Evolutionary conservation across 2,329 filamentous ascomycete species (phyloP).

Genomic region (Ophiostoma tasmaniense): DNA sequence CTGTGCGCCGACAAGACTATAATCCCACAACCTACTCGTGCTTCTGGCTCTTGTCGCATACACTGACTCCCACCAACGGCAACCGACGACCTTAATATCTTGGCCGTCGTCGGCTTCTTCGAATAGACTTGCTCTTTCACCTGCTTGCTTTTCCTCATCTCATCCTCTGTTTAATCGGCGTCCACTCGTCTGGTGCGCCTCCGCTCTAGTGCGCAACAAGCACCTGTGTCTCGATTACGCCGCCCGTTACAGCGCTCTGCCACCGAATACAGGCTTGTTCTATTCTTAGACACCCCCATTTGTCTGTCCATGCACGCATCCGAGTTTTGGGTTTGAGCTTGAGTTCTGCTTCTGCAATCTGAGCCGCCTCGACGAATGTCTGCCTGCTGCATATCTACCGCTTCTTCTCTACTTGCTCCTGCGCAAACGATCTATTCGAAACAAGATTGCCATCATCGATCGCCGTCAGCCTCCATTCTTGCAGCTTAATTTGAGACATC

Average conservation of each 20-base stretch:
- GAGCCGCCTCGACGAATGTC: slow-evolving; percentile 10
- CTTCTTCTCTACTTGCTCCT: neutral
- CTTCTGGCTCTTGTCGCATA: neutral
- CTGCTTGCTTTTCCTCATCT: neutral
- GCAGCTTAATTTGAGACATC: neutral
- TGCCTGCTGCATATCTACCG: neutral
- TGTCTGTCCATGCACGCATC: neutral
- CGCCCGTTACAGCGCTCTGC: slow-evolving; percentile 5
- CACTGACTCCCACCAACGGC: too few species aligned
- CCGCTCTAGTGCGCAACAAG: neutral
- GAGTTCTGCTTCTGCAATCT: neutral
- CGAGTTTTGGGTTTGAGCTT: neutral
- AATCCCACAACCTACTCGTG: too few species aligned
- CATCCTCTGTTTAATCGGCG: too few species aligned
- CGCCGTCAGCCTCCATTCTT: neutral
- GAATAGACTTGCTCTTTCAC: neutral
- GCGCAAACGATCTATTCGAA: neutral
- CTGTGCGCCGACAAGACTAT: neutral
- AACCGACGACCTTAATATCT: neutral
- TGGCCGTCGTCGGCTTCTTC: neutral
- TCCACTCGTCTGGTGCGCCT: neutral
- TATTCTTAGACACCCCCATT: slow-evolving; percentile 13
- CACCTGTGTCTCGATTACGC: slow-evolving; percentile 11
- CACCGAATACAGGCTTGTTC: neutral
- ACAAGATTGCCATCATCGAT: neutral